Conservation (phyloP, 108 stramenopile genomes). For the Chaetoceros muelleri region DNA sequence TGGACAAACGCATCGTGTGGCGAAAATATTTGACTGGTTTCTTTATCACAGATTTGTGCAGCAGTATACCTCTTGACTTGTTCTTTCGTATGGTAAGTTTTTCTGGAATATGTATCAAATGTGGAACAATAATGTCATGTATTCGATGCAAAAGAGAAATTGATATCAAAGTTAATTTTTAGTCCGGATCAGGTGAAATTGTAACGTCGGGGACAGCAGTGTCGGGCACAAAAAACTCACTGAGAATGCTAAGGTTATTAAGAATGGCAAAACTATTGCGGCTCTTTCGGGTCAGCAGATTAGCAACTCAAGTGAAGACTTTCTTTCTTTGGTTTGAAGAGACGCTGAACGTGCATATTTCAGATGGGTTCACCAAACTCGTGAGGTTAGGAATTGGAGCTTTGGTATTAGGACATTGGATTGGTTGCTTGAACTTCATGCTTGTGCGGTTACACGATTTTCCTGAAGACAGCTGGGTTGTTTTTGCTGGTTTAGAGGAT, state of each 20-base stretch:
- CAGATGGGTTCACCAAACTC: conserved; percentile 42
- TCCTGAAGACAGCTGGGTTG: conserved; percentile 46
- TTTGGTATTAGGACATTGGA: conserved; percentile 49
- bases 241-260: conserved; percentile 47
- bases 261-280: conserved; percentile 47
- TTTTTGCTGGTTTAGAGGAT: conserved; percentile 28
- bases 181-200: background rate
- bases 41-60: conserved; percentile 50
- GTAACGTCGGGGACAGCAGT: conserved; percentile 16
- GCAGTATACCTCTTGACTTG: conserved; percentile 36
- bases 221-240: conserved; percentile 25
- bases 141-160: too few species aligned
- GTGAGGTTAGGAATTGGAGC: conserved; percentile 34
- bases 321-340: conserved; percentile 37
- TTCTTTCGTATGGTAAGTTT: conserved; percentile 22
- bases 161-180: background rate
- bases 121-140: too few species aligned
- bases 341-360: conserved; percentile 30
- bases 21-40: conserved; percentile 43
- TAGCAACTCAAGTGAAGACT: conserved; percentile 31
- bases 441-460: conserved; percentile 37
- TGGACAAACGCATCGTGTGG: conserved; percentile 26
- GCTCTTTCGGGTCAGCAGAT: conserved; percentile 38
- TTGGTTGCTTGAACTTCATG: conserved; percentile 54
- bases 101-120: too few species aligned